Percentiles rank a stretch among this genome's conserved stretches.
phyloP scores from a whole-genome alignment of 257 asterid genomes.

The Knoxia roxburghii region DNA sequence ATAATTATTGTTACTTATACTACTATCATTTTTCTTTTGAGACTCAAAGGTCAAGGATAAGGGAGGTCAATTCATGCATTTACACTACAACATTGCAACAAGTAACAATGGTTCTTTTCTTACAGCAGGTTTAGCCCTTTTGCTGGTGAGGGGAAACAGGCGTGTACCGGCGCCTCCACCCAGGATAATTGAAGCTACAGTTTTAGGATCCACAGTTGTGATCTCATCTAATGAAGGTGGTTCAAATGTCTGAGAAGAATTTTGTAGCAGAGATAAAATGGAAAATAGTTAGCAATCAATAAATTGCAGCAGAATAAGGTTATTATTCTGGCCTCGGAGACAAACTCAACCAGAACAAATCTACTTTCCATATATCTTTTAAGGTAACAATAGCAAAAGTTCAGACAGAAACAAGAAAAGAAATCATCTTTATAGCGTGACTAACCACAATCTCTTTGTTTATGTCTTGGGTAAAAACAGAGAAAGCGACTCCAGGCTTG shows the following conservation, averaged over 20 bases:
- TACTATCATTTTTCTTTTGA: no score
- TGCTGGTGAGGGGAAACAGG: constrained; percentile 90
- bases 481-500: constrained; percentile 54
- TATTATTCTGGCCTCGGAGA: neutral
- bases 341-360: neutral
- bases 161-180: constrained; percentile 99
- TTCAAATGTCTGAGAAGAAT: constrained; percentile 47
- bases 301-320: neutral
- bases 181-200: constrained; percentile 73
- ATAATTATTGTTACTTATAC: neutral
- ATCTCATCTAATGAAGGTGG: constrained; percentile 29
- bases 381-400: neutral
- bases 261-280: constrained; percentile 6
- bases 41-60: no score
- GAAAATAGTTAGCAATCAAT: constrained; percentile 7
- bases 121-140: constrained; percentile 95
- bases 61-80: no score
- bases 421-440: neutral
- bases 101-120: constrained; percentile 19
- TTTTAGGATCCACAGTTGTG: constrained; percentile 57
- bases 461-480: constrained; percentile 62
- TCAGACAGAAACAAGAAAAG: neutral
- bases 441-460: constrained; percentile 58
- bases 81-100: neutral
- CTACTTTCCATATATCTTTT: neutral